Base-by-base conservation (phyloP, 805 yeast species). In the Wickerhamiella domercqiae region DNA sequence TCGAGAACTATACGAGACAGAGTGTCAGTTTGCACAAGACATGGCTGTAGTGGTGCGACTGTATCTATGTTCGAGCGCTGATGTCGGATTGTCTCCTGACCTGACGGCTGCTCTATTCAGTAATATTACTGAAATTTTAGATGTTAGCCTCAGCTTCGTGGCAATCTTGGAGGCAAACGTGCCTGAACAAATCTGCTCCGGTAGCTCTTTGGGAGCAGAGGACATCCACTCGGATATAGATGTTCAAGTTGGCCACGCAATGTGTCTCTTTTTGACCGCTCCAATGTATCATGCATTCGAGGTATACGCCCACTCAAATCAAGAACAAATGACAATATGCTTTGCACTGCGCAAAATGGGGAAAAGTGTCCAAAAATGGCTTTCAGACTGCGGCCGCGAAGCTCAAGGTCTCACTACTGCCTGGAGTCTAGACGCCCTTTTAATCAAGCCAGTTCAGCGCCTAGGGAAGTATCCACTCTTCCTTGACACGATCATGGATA, bases 391-490 rank as follows among this genome's bases (percentile, higher is more conserved):
- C 34, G 41, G 47, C 11, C 45, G 40, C 18, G 44, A 53, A 15
- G 52, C 55, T 11, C 42, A 49, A 29, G 31, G 40, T 7, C 36
- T 43, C 21, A 57, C 66, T 2, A 53, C 55, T 1, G 60, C 63
- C 1, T 59, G 66, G 63, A 56, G 64, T 18, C 46, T 65, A 30
- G 66, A 63, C 34, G 49, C 61, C 4, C 48, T 67, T 24, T 45
- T 68, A 16, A 54, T 57, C 34, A 62, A 60, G 40, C 73, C 73
- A 0, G 56, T 68, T 4, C 70, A 67, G 46, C 48, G 71, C 24
- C 42, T 68, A 22, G 47, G 57, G 24, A 61, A 61, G 42, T 66
- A 67, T 35, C 67, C 67, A 0, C 42, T 63, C 18, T 48, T 63
- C 15, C 36, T 63, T 24, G 45, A 44, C 17, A 44, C 56, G n/a